Evolutionary conservation across 2,329 filamentous ascomycete species (phyloP), one percentile per base, ranked within the genome.

Genomic region (Aspergillus ustus): DNA sequence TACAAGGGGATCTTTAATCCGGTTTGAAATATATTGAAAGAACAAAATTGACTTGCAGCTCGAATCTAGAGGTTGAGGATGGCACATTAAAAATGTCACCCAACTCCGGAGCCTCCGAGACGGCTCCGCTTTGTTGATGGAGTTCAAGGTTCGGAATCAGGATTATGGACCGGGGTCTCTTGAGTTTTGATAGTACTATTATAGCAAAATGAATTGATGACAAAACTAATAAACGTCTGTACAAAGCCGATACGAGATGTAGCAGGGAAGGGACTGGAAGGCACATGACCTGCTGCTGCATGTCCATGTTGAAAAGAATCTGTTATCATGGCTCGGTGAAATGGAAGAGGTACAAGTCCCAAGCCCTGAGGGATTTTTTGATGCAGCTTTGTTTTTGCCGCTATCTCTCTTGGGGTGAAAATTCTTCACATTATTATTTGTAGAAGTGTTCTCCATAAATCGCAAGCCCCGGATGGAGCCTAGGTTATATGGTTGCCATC

Each of bases 401-500:
- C 46, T 25, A 37, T 25, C 25, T 25, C 4, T 49, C 53, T 56
- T 11, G 44, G 34, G 43, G 52, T 45, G 59, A 57, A 57, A 57
- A 52, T 29, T 57, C 54, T 61, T 57, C 59, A 44, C 52, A 57
- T 51, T 46, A 48, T 25, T 25, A 25, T 25, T 25, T 25, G 25
- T 25, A 2, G 2, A 25, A 25, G 25, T 37, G 48, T 44, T 40
- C n/a, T 20, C 34, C 29, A 28, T 46, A 3, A 48, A 48, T 40
- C 31, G 53, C 43, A 37, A 37, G 44, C 51, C 37, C 29, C 40
- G 46, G 44, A 40, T 25, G 20, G 51, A 49, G 45, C 43, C 51
- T 59, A 57, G 52, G 54, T 34, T 44, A 57, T 57, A 48, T 53
- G 44, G 62, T 64, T 66, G 65, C 57, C 63, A 67, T 74, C 71